Evolutionary conservation across 257 asterid species (phyloP).

Genomic region (Solanum chmielewskii): DNA sequence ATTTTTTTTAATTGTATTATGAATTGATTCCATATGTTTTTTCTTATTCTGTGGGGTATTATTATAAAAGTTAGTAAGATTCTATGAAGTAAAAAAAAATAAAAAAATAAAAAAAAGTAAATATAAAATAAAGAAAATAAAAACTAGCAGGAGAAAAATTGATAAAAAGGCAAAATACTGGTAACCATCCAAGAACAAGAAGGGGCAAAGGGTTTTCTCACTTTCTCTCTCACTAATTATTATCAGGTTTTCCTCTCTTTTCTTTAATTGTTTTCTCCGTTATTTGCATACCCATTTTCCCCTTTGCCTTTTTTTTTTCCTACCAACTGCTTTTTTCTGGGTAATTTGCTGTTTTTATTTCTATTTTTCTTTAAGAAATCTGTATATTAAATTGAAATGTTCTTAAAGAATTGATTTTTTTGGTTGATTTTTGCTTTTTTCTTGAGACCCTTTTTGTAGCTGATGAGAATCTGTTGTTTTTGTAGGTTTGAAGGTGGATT

Average conservation of each 20-base stretch:
- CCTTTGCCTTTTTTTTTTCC: not conserved
- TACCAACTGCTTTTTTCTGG: not conserved
- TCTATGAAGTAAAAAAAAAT: not conserved
- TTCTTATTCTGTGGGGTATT: not conserved
- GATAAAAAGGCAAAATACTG: not conserved
- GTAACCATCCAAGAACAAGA: conserved; percentile 1
- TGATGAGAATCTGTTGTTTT: not conserved
- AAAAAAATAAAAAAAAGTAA: not conserved
- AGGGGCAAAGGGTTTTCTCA: conserved; percentile 1
- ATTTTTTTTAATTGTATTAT: not conserved
- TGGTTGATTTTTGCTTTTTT: not conserved
- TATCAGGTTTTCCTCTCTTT: not conserved
- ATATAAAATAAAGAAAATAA: not conserved
- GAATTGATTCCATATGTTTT: not conserved
- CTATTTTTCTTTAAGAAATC: not conserved
- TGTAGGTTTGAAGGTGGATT: not conserved
- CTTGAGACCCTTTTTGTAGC: not conserved
- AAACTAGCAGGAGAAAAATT: not conserved
- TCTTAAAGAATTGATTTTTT: not conserved
- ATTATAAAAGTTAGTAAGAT: not conserved
- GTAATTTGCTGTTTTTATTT: not conserved
- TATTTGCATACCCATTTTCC: not conserved
- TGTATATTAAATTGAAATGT: not conserved
- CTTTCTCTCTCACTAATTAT: not conserved
- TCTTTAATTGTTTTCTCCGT: not conserved